Base-by-base conservation (phyloP, 169 alveolate genomes). In the Plasmodium gonderi region DNA sequence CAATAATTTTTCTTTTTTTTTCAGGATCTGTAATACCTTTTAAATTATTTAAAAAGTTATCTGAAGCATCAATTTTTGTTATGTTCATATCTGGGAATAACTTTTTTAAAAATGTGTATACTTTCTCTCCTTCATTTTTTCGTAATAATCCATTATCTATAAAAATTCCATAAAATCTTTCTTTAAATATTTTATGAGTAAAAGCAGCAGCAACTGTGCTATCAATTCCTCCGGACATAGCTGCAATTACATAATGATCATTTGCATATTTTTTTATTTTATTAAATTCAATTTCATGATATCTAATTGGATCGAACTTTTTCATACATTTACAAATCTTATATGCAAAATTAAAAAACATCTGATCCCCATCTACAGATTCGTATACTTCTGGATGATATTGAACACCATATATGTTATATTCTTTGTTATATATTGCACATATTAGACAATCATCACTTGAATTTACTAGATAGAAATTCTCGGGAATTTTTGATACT, bases 161-260 rank as follows among this genome's bases (percentile, higher is more conserved):
- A 90, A 95, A 92, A 49, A 95, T 82, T 12, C 96, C 97, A 67
- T 83, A 95, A 95, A 95, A 94, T 36, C 96, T 60, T 33, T 95
- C 95, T 38, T 95, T 93, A 44, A 95, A 94, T 74, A 92, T 96
- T 77, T 91, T 91, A 83, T 95, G 96, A 40, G 95, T 95, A 69
- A 92, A 79, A 17, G 96, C 95, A 17, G 97, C 97, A 40, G 95
- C 94, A 20, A 95, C 97, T 4, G 97, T 95, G 93, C 96, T 94
- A 80, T 95, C 97, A 3, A 94, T 95, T 36, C 97, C 97, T 26
- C 97, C 97, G 12, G 97, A 95, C 89, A 95, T 95, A 1, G 96
- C 97, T 49, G 96, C 97, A 12, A 95, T 94, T 33, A 95, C 97
- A 72, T 72, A 91, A 45, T 83, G 92, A 76, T 83, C 92, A 2